Base-by-base conservation (phyloP, 2,329 filamentous ascomycete genomes). In the Blastomyces gilchristii region DNA sequence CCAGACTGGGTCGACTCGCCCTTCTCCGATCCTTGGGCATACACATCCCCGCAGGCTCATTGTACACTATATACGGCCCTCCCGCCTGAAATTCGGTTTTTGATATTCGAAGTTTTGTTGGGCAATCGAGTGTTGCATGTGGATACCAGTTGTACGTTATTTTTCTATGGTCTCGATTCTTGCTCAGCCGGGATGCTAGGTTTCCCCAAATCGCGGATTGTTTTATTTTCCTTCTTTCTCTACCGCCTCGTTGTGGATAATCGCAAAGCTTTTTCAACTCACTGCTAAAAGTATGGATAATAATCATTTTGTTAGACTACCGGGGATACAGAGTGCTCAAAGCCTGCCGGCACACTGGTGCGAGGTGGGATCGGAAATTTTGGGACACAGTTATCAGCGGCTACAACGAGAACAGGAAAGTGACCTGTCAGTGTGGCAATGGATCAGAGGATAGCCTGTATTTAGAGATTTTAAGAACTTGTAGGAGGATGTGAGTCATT, bases 91-190 rank as follows among this genome's bases (percentile, higher is more conserved):
- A 58, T 58, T 18, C 57, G 57, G 8, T 34, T 58, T 22, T 45
- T 58, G 57, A 58, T 58, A 45, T 58, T 58, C 41, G 57, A 58
- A 58, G 57, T 41, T 25, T 18, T 47, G 39, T 25, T 58, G n/a
- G 39, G 41, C 12, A 58, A 58, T 58, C 57, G 57, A 58, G 57
- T 58, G 41, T 41, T 58, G 11, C 57, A 58, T 45, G 14, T 58
- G 41, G 22, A 49, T 9, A 22, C 22, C 9, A 2, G 11, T 49
- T 2, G 47, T 49, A 49, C 22, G 47, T 49, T 25, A 49, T n/a
- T 25, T 49, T 14, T 28, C 25, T 18, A 3, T 43, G 39, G 14
- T 14, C 16, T 18, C n/a, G 57, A 18, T 49, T 49, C 18, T 58
- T 58, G 12, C 18, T 8, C 14, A 28, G 16, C 25, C 14, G 7